Percentiles rank a stretch among this genome's conserved stretches.
These are phyloP conservation scores for Lactuca saligna DNA, from an alignment of 129 eudicot genomes.

Conservation along the genomic window DNA sequence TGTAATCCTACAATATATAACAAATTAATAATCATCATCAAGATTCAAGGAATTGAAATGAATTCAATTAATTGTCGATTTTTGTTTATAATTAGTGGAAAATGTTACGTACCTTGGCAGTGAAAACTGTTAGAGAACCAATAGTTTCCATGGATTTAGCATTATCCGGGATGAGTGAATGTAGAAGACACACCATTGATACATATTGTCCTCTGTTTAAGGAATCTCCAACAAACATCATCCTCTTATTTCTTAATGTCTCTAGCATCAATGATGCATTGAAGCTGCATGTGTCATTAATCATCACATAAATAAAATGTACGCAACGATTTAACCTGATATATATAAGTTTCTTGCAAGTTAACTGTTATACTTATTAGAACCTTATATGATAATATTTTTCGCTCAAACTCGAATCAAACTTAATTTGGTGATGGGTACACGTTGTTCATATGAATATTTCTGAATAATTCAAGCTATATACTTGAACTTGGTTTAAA, in stretches of 20 bases:
- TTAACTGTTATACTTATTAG: too few species aligned
- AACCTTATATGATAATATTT: too few species aligned
- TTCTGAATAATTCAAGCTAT: too few species aligned
- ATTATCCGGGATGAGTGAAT: constrained; percentile 58
- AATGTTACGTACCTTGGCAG: constrained; percentile 51
- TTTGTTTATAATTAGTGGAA: background rate
- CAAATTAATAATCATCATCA: background rate
- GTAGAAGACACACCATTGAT: constrained; percentile 90
- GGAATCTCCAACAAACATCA: constrained; percentile 95
- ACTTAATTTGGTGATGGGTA: too few species aligned
- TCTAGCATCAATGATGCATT: constrained; percentile 85
- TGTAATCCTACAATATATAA: constrained; percentile 52
- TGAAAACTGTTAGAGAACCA: constrained; percentile 69
- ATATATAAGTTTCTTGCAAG: too few species aligned
- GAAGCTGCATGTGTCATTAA: constrained; percentile 46
- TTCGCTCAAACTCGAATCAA: too few species aligned
- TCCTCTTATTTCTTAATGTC: constrained; percentile 74
- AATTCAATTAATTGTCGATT: too few species aligned
- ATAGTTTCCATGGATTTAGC: constrained; percentile 76
- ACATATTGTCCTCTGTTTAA: constrained; percentile 84
- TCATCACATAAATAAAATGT: background rate
- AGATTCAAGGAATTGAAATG: too few species aligned
- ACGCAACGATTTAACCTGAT: background rate
- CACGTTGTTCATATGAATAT: too few species aligned
- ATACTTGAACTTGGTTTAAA: too few species aligned